These are phyloP conservation scores for Stachybotrys echinatus DNA, from an alignment of 2,329 filamentous ascomycete species.

Conservation along the genomic window DNA sequence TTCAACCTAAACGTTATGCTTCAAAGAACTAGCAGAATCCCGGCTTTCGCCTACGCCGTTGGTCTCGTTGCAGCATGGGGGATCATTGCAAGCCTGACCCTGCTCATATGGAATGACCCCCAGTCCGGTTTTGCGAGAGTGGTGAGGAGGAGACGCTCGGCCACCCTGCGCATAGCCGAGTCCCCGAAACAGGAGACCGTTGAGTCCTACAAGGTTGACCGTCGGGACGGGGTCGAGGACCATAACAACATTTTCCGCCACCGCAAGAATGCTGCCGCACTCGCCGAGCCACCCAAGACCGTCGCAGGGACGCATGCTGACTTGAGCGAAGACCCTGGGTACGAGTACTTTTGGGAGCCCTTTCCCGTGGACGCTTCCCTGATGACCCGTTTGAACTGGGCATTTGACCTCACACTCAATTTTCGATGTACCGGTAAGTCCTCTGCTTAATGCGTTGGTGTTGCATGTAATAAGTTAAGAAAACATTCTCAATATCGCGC, in stretches of 20 bases:
- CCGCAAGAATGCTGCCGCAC: background rate
- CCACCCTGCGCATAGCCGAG: too few species aligned
- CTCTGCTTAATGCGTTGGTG: background rate
- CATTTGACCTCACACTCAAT: conserved; percentile 46
- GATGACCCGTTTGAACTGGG: conserved; percentile 47
- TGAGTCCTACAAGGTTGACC: background rate
- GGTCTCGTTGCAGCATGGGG: conserved; percentile 48
- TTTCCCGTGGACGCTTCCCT: conserved; percentile 48
- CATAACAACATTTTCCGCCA: background rate
- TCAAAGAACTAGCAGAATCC: conserved; percentile 43
- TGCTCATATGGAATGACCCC: conserved; percentile 49
- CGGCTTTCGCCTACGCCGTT: conserved; percentile 42
- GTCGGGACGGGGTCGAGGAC: too few species aligned
- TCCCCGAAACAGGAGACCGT: background rate
- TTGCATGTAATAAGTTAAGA: conserved; percentile 11
- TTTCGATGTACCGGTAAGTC: conserved; percentile 47
- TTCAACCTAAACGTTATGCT: conserved; percentile 39
- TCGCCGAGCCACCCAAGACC: background rate
- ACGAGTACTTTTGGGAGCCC: conserved; percentile 55
- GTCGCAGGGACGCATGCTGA: too few species aligned
- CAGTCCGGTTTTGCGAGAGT: conserved; percentile 53
- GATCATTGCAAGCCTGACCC: conserved; percentile 40
- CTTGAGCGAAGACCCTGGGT: conserved; percentile 17
- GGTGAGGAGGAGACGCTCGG: conserved; percentile 29
- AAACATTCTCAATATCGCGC: background rate